Base-by-base conservation (phyloP, 2,329 filamentous ascomycete genomes). In the Pestalotiopsis sp. region DNA sequence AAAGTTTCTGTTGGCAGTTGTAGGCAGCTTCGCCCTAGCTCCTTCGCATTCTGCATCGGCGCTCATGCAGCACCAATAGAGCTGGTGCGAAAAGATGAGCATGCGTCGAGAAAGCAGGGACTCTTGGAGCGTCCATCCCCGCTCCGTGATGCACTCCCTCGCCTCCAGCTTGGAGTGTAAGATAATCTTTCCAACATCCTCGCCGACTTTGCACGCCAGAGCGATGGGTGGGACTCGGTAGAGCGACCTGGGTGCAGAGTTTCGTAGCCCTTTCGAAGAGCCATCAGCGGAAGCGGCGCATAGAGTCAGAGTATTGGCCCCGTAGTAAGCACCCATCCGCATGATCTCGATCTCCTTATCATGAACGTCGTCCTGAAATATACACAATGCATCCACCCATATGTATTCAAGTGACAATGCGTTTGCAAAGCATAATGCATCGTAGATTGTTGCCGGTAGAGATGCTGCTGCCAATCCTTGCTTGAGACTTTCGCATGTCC, bases 91-190 rank as follows among this genome's bases (percentile, higher is more conserved):
- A 31, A 73, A 73, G 6, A 74, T 73, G 3, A 74, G 56, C 6
- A 73, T 64, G 14, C 72, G 72, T 2, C 71, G 67, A 13, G 73
- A 73, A 4, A 74, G 64, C 17, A 73, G 27, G 2, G 68, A 62
- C 31, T 74, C 73, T 36, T 74, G 73, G 2, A 73, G 52, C 4
- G 73, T 74, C 73, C 73, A 74, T 12, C 72, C 73, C 6, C 73
- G 68, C 9, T 56, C 17, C n/a, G 65, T 66, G 17, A 70, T 70
- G 3, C 70, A 67, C 25, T 73, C 71, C 12, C 68, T 56, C 14
- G 36, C 6, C 13, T 57, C 27, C 23, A 20, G 31, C 25, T 57
- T 49, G 23, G 45, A 57, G 31, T 66, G 31, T 14, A 66, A 6
- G 4, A 66, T 27, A n/a, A 58, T 36, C 11, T 13, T 17, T 0